Conservation (phyloP, 257 asterid species). For the Ballota nigra region DNA sequence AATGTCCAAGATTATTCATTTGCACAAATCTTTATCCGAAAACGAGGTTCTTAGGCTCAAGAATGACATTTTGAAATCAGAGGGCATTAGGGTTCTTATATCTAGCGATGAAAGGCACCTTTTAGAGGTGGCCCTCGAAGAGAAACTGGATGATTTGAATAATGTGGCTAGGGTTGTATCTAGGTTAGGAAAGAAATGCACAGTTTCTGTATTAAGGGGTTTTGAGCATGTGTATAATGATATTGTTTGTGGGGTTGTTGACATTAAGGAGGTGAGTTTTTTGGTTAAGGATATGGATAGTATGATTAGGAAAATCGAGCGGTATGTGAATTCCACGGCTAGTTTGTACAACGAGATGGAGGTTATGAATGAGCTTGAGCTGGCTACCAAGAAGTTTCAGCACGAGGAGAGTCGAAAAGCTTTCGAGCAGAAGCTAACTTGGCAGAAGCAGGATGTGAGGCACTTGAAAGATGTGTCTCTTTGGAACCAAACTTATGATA, state of each 20-base stretch:
- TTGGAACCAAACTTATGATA: conserved; percentile 85
- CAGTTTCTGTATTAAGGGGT: conserved; percentile 73
- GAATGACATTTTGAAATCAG: conserved; percentile 63
- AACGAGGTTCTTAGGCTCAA: conserved; percentile 55
- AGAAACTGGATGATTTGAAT: conserved; percentile 78
- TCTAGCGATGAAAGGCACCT: conserved; percentile 60
- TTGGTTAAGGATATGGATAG: conserved; percentile 90
- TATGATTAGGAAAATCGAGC: conserved; percentile 72
- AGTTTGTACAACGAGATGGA: conserved; percentile 68
- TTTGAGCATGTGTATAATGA: conserved; percentile 92
- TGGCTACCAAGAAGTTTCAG: conserved; percentile 67
- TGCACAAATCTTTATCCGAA: conserved; percentile 71
- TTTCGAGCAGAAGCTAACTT: conserved; percentile 68
- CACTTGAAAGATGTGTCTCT: conserved; percentile 76
- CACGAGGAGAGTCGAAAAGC: conserved; percentile 77
- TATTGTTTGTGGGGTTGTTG: conserved; percentile 65
- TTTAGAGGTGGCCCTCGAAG: conserved; percentile 54
- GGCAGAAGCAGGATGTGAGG: conserved; percentile 88
- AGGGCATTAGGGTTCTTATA: conserved; percentile 57
- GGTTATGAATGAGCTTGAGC: conserved; percentile 71
- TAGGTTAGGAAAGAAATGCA: conserved; percentile 86
- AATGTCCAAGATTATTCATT: conserved; percentile 77
- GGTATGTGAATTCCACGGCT: conserved; percentile 56
- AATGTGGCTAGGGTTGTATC: conserved; percentile 75
- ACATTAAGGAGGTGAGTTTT: conserved; percentile 64